Percentiles rank a stretch among this genome's conserved stretches.
Conservation (phyloP, 2,329 filamentous ascomycete species). For the Boeremia lycopersici region DNA sequence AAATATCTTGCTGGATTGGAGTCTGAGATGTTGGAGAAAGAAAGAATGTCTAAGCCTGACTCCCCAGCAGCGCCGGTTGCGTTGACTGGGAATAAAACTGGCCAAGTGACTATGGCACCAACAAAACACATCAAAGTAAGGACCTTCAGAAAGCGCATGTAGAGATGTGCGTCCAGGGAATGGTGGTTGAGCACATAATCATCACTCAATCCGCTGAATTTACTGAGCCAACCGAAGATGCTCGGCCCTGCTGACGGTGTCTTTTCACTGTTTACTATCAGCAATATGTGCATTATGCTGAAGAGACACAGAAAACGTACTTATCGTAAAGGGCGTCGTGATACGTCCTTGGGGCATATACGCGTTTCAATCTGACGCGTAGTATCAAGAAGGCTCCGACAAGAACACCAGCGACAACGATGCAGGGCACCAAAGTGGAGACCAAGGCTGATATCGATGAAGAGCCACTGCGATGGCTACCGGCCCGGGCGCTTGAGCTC, state of each 20-base stretch:
- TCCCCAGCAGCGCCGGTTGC: constrained; percentile 75
- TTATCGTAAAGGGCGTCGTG: constrained; percentile 3
- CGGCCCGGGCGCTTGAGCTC: background rate
- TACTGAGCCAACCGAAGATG: constrained; percentile 1
- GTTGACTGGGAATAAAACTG: constrained; percentile 86
- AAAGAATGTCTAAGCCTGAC: constrained; percentile 72
- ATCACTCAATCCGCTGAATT: constrained; percentile 1
- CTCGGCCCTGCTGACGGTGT: background rate
- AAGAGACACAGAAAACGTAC: background rate
- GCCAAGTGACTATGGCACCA: constrained; percentile 86
- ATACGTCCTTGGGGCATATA: constrained; percentile 7
- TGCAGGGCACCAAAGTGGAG: background rate
- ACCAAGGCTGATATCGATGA: background rate
- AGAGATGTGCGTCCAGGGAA: constrained; percentile 88
- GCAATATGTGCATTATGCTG: background rate
- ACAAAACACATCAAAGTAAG: constrained; percentile 78
- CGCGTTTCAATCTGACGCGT: constrained; percentile 4
- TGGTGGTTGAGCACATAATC: constrained; percentile 13
- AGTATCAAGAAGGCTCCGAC: constrained; percentile 5
- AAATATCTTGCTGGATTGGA: background rate
- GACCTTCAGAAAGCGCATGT: constrained; percentile 85
- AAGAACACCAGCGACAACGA: background rate
- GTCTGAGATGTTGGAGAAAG: background rate
- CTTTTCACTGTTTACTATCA: constrained; percentile 4
- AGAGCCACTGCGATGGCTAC: background rate